Conservation (phyloP, 1,284 basidiomycete genomes). For the Cryptococcus sp. region DNA sequence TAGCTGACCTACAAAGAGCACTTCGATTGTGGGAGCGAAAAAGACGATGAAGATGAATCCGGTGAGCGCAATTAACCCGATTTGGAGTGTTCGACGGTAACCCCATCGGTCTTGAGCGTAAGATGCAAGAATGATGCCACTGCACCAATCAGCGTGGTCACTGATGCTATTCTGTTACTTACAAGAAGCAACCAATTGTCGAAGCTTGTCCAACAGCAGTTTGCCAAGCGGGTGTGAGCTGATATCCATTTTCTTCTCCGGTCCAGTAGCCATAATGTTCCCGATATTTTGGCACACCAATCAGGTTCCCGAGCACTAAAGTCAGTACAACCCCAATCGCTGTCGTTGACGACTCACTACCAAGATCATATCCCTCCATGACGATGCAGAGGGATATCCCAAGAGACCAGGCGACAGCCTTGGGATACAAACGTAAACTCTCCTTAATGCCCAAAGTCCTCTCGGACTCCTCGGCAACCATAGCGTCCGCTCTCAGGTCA, state of each 20-base stretch:
- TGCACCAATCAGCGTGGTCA: slow-evolving; percentile 7
- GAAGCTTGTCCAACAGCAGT: slow-evolving; percentile 18
- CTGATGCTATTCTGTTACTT: slow-evolving; percentile 20
- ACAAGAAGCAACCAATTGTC: slow-evolving; percentile 21
- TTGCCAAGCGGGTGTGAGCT: slow-evolving; percentile 42
- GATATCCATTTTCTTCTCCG: slow-evolving; percentile 11
- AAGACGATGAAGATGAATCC: slow-evolving; percentile 34
- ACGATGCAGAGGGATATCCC: slow-evolving; percentile 34
- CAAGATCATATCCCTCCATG: slow-evolving; percentile 27
- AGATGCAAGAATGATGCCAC: slow-evolving; percentile 20
- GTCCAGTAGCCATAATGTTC: slow-evolving; percentile 8
- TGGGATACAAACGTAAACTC: slow-evolving; percentile 47
- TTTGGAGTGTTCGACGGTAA: slow-evolving; percentile 21
- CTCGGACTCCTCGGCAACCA: slow-evolving; percentile 31
- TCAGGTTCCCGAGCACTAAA: background rate
- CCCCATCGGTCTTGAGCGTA: slow-evolving; percentile 23
- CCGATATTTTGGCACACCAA: background rate
- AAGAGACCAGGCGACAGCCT: slow-evolving; percentile 50
- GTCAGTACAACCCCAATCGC: no score
- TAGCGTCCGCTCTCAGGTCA: background rate
- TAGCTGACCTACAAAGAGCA: slow-evolving; percentile 34
- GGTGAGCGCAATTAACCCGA: slow-evolving; percentile 31
- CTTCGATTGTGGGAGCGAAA: slow-evolving; percentile 41
- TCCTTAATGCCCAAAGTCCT: slow-evolving; percentile 42
- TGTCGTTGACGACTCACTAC: slow-evolving; percentile 3